A percentile compares a stretch with the other conserved stretches of the same genome.
Conservation (phyloP, 1,139 yeast species). For the Diutina sp. region DNA sequence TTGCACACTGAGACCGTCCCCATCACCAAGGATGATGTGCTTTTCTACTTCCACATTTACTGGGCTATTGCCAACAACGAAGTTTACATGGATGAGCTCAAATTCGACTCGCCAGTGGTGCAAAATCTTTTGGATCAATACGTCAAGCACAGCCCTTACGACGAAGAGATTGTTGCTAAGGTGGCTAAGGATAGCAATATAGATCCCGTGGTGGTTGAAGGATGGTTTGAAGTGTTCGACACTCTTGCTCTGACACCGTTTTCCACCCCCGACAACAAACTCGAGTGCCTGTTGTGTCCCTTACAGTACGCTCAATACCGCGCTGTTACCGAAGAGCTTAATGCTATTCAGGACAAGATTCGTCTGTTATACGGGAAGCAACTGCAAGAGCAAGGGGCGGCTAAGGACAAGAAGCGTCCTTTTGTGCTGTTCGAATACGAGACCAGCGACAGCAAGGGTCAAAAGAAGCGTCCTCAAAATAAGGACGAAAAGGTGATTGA, state of each 20-base stretch:
- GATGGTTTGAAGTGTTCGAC: slow-evolving; percentile 22
- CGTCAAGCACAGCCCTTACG: neutral
- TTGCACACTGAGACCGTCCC: neutral
- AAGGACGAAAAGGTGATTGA: neutral
- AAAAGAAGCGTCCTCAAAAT: neutral
- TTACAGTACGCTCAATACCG: neutral
- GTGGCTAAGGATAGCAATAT: neutral
- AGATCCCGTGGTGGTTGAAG: slow-evolving; percentile 8
- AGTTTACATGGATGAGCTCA: neutral
- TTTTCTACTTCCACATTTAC: neutral
- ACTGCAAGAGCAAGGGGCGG: neutral
- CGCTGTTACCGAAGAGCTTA: neutral
- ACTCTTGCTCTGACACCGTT: slow-evolving; percentile 19
- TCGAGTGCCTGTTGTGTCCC: neutral
- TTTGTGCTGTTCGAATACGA: neutral
- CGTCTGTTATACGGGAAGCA: neutral
- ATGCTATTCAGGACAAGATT: neutral
- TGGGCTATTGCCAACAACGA: neutral
- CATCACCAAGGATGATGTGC: neutral
- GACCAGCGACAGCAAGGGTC: neutral
- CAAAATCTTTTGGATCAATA: neutral
- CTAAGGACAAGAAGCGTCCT: neutral
- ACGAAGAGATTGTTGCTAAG: neutral
- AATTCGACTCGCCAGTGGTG: neutral
- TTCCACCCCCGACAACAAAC: neutral